These are phyloP conservation scores for Pelargonium myrrhifolium DNA, from an alignment of 441 rosid genomes.

Conservation along the genomic window DNA sequence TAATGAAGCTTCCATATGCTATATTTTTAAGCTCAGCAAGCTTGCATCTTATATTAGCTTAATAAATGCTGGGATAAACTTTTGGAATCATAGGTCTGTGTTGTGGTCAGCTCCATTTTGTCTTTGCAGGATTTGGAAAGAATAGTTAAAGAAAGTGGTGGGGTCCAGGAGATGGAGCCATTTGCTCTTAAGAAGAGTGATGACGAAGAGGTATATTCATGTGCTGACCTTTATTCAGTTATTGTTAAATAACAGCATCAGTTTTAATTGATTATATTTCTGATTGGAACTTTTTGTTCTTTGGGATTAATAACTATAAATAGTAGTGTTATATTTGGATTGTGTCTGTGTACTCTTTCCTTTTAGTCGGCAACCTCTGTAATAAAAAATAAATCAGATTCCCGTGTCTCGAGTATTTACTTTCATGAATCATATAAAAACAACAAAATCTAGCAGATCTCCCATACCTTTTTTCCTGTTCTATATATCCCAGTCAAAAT, in stretches of 20 bases:
- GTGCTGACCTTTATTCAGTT: background rate
- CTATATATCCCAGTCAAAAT: too few relatives aligned
- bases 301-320: background rate
- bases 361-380: too few relatives aligned
- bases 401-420: too few relatives aligned
- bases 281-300: background rate
- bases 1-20: too few relatives aligned
- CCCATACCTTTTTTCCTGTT: too few relatives aligned
- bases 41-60: background rate
- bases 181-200: slow-evolving; percentile 43
- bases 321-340: background rate
- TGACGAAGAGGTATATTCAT: slow-evolving; percentile 38
- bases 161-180: slow-evolving; percentile 59
- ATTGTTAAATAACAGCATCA: background rate
- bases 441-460: too few relatives aligned
- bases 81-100: background rate
- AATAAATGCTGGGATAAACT: background rate
- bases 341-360: background rate
- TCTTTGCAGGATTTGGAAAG: slow-evolving; percentile 62
- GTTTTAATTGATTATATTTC: background rate
- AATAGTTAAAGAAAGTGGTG: slow-evolving; percentile 46
- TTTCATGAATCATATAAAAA: too few relatives aligned
- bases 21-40: background rate
- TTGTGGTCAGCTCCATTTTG: slow-evolving; percentile 9
- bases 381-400: too few relatives aligned